Percentiles rank a stretch among this genome's conserved stretches.
These are phyloP conservation scores for Citrullus amarus DNA, from an alignment of 306 rosid genomes.

Conservation along the genomic window DNA sequence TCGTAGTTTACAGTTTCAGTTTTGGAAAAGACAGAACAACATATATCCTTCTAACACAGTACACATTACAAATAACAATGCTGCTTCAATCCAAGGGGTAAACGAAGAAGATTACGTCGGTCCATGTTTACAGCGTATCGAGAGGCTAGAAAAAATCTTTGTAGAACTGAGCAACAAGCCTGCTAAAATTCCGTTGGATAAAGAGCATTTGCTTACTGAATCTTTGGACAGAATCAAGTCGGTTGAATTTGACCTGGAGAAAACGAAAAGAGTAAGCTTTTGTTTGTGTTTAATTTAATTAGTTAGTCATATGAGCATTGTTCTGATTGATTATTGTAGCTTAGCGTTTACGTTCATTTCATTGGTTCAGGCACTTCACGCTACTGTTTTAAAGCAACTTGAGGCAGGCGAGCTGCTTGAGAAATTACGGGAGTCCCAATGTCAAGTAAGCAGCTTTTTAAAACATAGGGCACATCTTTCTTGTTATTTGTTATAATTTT, in stretches of 20 bases:
- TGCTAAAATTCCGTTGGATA: conserved; percentile 63
- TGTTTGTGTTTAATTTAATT: neutral
- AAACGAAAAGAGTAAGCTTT: conserved; percentile 72
- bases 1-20: conserved; percentile 31
- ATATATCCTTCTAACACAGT: conserved; percentile 42
- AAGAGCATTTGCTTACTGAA: conserved; percentile 69
- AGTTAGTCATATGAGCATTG: neutral
- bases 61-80: conserved; percentile 20
- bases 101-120: conserved; percentile 41
- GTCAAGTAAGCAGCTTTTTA: conserved; percentile 47
- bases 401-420: conserved; percentile 67
- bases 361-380: conserved; percentile 51
- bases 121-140: conserved; percentile 69
- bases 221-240: conserved; percentile 83
- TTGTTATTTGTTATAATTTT: neutral
- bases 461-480: neutral
- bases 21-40: conserved; percentile 54
- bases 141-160: conserved; percentile 54
- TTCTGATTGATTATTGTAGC: neutral
- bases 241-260: conserved; percentile 82
- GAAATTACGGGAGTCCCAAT: conserved; percentile 39
- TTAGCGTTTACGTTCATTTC: neutral
- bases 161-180: conserved; percentile 65
- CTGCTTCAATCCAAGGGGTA: conserved; percentile 34
- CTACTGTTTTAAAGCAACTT: conserved; percentile 61